Conservation (phyloP, 1,284 basidiomycete genomes). For the Malassezia arunalokei region DNA sequence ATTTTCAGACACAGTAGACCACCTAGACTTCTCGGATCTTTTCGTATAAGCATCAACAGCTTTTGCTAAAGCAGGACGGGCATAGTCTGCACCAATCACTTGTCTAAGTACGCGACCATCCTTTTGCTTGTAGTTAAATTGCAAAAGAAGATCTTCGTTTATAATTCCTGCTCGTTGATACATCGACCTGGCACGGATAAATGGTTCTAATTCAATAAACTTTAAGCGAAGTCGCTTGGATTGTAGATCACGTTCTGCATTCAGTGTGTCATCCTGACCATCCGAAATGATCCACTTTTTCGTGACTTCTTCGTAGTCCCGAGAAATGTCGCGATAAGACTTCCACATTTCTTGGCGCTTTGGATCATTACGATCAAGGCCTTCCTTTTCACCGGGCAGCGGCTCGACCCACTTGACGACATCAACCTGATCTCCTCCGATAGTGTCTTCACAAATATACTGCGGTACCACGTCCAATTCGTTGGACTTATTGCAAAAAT, state of each 20-base stretch:
- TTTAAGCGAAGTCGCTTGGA: constrained; percentile 43
- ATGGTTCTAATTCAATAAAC: constrained; percentile 44
- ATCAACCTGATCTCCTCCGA: constrained; percentile 26
- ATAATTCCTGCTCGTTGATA: constrained; percentile 46
- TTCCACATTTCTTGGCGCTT: constrained; percentile 31
- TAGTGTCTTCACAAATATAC: constrained; percentile 23
- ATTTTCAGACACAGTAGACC: neutral
- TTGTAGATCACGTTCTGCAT: constrained; percentile 33
- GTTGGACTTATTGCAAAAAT: constrained; percentile 36
- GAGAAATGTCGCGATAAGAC: constrained; percentile 35
- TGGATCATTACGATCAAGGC: constrained; percentile 30
- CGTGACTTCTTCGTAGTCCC: constrained; percentile 41
- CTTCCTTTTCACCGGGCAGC: constrained; percentile 40
- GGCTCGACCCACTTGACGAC: constrained; percentile 29
- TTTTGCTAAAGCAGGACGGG: constrained; percentile 27
- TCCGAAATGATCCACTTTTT: constrained; percentile 36
- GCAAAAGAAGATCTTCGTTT: constrained; percentile 38
- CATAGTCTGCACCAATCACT: constrained; percentile 28
- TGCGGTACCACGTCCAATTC: constrained; percentile 35
- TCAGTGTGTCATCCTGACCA: constrained; percentile 19
- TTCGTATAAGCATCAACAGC: constrained; percentile 18
- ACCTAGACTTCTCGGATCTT: neutral
- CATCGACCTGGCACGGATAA: constrained; percentile 35
- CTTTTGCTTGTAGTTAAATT: constrained; percentile 41
- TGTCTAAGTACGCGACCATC: constrained; percentile 32